Evolutionary conservation across 176 grass and related monocot species (phyloP), one percentile per base, ranked within the genome.

Genomic region (Chrysopogon serrulatus): DNA sequence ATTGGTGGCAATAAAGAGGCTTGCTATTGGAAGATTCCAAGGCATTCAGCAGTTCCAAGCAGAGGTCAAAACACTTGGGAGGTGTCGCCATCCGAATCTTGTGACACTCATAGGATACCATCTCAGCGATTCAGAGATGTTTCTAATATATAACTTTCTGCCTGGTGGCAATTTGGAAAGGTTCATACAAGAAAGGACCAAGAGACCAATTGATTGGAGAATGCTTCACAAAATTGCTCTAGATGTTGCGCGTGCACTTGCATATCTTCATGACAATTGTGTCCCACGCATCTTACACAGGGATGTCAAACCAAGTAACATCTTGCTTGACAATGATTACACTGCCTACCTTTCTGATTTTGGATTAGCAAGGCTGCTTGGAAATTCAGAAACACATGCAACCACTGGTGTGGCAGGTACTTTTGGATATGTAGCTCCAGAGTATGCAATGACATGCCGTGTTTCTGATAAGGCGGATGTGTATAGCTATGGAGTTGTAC

Each of bases 391-490:
- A 92, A 98, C 95, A 53, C 95, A 98, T 88, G 95, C 95, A 82
- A 98, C 95, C 35, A 98, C 95, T 41, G 95, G 92, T 84, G 95
- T 98, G 48, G 95, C 95, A 16, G 95, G 95, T 75, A 98, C 95
- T 68, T 98, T 94, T 72, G 95, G 95, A 72, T 98, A 98, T 86
- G 95, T 98, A 63, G 95, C 95, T 48, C 95, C 95, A 79, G 95
- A 98, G 71, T 98, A 98, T 81, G 95, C 95, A 0, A 98, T 94
- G 95, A 98, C 95, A 23, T 98, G 95, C 45, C 92, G 95, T 23
- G 95, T 98, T 84, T 98, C 95, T 91, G 95, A 98, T 53, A 98
- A 98, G 83, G 95, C 95, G 60, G 95, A 98, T 79, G 95, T 98
- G 65, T 98, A 98, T 53, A 98, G 95, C 85, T 98, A 94, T 41